A percentile compares a stretch with the other conserved stretches of the same genome.
phyloP scores from a whole-genome alignment of 1,284 basidiomycete species.

The Lignosus rhinocerotis region DNA sequence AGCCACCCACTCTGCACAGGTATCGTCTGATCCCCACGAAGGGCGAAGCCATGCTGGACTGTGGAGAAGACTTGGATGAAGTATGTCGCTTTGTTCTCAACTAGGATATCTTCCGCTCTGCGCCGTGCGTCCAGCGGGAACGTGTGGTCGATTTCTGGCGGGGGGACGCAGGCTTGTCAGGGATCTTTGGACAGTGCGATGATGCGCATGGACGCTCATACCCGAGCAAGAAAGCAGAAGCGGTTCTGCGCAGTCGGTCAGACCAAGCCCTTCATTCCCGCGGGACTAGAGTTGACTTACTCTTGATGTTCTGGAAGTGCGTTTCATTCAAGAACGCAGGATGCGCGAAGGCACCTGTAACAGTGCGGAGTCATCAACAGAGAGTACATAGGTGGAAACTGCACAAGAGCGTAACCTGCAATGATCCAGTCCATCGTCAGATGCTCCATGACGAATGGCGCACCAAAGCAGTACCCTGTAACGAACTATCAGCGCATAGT shows the following conservation, averaged over 20 bases:
- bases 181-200: neutral
- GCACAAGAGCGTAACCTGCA: constrained; percentile 38
- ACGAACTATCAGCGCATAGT: neutral
- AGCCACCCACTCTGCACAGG: constrained; percentile 44
- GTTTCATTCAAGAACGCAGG: constrained; percentile 52
- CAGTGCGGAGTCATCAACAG: neutral
- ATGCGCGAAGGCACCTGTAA: constrained; percentile 54
- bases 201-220: neutral
- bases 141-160: constrained; percentile 44
- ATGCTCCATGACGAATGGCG: constrained; percentile 47
- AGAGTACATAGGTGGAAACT: neutral
- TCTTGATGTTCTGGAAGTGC: constrained; percentile 47
- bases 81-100: constrained; percentile 45
- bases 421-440: constrained; percentile 44
- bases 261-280: neutral
- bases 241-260: constrained; percentile 3
- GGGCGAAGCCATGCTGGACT: constrained; percentile 48
- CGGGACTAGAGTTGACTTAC: constrained; percentile 40
- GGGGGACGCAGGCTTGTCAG: no score
- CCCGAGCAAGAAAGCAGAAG: constrained; percentile 18
- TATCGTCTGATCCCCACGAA: constrained; percentile 40
- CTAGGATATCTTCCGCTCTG: constrained; percentile 47
- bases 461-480: constrained; percentile 64
- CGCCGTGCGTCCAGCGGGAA: constrained; percentile 45
- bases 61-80: constrained; percentile 51